phyloP scores from a whole-genome alignment of 306 rosid species.

The Acmispon strigosus region DNA sequence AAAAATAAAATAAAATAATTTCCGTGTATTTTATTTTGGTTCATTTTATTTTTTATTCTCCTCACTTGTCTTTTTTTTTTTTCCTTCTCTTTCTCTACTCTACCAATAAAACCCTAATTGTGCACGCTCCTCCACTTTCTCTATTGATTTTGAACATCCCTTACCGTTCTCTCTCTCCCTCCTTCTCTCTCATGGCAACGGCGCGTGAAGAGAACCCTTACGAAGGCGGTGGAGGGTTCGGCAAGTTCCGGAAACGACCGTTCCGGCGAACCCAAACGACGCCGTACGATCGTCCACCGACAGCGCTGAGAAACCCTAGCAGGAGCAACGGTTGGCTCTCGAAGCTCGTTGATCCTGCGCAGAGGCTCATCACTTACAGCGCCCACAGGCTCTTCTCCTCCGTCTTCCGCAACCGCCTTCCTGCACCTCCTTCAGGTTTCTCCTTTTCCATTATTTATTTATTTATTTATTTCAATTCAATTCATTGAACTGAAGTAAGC shows the following conservation, averaged over 20 bases:
- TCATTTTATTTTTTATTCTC: too few species aligned
- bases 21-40: too few species aligned
- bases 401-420: constrained; percentile 69
- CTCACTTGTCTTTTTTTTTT: too few species aligned
- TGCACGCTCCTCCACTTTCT: not conserved
- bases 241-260: constrained; percentile 73
- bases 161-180: not conserved
- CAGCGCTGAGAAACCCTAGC: constrained; percentile 53
- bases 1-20: too few species aligned
- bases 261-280: constrained; percentile 48
- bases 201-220: constrained; percentile 60
- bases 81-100: not conserved
- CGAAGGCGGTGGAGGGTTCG: constrained; percentile 40
- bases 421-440: constrained; percentile 40
- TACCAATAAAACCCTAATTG: constrained; percentile 50
- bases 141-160: constrained; percentile 22
- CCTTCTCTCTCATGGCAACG: constrained; percentile 53
- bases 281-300: constrained; percentile 80
- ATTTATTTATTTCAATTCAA: not conserved
- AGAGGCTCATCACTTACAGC: constrained; percentile 55
- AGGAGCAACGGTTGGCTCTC: constrained; percentile 62
- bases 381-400: constrained; percentile 68
- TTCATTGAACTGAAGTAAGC: not conserved
- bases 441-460: not conserved
- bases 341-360: constrained; percentile 91